Evolutionary conservation across 345 rosid species (phyloP), one percentile per base, ranked within the genome.

Genomic region (Raphanus raphanistrum): DNA sequence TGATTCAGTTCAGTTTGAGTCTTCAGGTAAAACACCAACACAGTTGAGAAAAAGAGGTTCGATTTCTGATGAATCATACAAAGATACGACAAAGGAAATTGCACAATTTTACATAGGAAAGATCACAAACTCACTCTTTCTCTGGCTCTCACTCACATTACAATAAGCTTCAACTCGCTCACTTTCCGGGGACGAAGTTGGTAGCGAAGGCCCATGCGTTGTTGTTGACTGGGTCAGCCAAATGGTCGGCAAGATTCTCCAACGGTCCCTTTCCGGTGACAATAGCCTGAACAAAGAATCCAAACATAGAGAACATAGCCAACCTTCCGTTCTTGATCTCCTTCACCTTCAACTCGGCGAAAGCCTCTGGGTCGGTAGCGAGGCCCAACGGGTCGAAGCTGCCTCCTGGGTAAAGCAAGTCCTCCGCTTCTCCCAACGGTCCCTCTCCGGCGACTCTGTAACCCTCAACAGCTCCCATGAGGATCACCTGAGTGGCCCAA

Each of bases 281-380:
- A 12, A 88, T 92, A 45, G 98, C 98, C 63, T 90, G 94, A 45
- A 90, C 95, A 13, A 86, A 92, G 92, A 90, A 87, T 58, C 95
- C 95, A 5, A 88, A 92, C 97, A 92, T 87, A 17, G 93, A 90
- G 87, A 92, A 92, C 95, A 89, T 90, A 64, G 94, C 94, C 77
- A 90, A 79, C 65, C 97, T 84, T 4, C 97, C 91, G 38, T 92
- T 92, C 90, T 91, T 91, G 67, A 89, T 35, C 77, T 92, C 97
- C 84, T 88, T 92, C 6, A 90, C 95, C 87, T 92, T 92, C 8
- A 92, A 80, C 82, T 90, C 94, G 0, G 96, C 94, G 21, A 92
- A 90, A 0, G 98, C 96, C 25, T 92, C 96, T 0, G 94, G 96
- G 84, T 92, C 98, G 52, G 84, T 89, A 11, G 94, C 96, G 17